These are phyloP conservation scores for Sisymbrium altissimum DNA, from an alignment of 345 rosid species.

Conservation along the genomic window DNA sequence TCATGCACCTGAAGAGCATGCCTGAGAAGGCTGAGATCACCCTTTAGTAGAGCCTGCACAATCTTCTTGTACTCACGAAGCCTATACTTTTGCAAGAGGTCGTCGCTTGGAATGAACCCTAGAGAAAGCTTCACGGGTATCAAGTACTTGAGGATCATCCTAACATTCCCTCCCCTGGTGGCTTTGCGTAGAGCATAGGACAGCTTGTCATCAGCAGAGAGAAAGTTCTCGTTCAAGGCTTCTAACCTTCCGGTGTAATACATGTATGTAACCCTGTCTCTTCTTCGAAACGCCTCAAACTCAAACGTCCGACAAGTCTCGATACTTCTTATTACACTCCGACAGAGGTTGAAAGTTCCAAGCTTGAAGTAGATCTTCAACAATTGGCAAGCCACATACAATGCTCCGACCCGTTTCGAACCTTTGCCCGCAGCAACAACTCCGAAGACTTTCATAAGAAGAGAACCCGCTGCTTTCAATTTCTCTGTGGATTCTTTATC, in stretches of 20 bases:
- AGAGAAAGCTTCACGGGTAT: slow-evolving; percentile 91
- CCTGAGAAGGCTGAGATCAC: slow-evolving; percentile 87
- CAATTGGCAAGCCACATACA: too few relatives aligned
- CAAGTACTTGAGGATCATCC: slow-evolving; percentile 92
- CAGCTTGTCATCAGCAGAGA: slow-evolving; percentile 81
- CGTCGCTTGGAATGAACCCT: slow-evolving; percentile 64
- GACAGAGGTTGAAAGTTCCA: too few relatives aligned
- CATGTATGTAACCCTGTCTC: slow-evolving; percentile 98
- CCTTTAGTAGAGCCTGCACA: slow-evolving; percentile 61
- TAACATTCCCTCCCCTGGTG: slow-evolving; percentile 60
- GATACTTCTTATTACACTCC: too few relatives aligned
- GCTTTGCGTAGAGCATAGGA: slow-evolving; percentile 85
- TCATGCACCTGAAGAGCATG: slow-evolving; percentile 79
- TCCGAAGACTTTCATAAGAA: too few relatives aligned
- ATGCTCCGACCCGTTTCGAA: too few relatives aligned
- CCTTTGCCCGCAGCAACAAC: too few relatives aligned
- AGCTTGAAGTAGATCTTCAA: background rate
- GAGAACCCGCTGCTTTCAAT: too few relatives aligned
- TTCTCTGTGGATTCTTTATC: too few relatives aligned
- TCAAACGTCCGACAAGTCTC: too few relatives aligned
- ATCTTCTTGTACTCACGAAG: slow-evolving; percentile 73
- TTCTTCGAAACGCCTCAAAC: slow-evolving; percentile 47
- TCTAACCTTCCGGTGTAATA: slow-evolving; percentile 96
- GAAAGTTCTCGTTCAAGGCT: slow-evolving; percentile 92
- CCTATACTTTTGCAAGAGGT: slow-evolving; percentile 62